Evolutionary conservation across 345 rosid genomes (phyloP).

Genomic region (Populus pruinosa): DNA sequence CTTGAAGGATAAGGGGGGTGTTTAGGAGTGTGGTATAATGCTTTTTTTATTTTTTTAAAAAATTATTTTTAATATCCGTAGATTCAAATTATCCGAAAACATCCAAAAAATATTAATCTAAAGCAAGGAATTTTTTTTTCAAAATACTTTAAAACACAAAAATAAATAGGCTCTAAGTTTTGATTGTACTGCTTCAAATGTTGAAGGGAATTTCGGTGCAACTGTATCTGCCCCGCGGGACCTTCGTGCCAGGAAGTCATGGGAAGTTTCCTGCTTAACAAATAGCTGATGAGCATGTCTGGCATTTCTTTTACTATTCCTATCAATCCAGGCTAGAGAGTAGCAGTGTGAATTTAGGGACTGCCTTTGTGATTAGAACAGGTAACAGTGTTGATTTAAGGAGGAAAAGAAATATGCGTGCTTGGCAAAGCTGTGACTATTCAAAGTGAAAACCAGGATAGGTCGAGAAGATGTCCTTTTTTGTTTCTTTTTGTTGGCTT

Average conservation of each 20-base stretch:
- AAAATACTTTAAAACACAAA: no score
- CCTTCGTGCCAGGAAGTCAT: neutral
- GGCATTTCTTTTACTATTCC: neutral
- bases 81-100: no score
- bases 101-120: no score
- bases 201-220: neutral
- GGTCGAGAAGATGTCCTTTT: no score
- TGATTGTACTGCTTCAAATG: neutral
- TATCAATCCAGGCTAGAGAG: neutral
- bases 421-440: neutral
- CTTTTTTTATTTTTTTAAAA: no score
- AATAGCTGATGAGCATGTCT: neutral
- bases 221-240: neutral
- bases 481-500: no score
- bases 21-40: no score
- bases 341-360: no score
- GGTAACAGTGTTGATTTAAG: neutral
- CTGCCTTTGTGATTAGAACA: no score
- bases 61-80: no score
- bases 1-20: neutral
- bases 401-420: neutral
- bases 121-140: no score
- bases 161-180: neutral
- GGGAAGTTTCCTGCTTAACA: neutral
- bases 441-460: neutral